These are phyloP conservation scores for Golubevia sp. DNA, from an alignment of 1,284 basidiomycete species.

Conservation along the genomic window DNA sequence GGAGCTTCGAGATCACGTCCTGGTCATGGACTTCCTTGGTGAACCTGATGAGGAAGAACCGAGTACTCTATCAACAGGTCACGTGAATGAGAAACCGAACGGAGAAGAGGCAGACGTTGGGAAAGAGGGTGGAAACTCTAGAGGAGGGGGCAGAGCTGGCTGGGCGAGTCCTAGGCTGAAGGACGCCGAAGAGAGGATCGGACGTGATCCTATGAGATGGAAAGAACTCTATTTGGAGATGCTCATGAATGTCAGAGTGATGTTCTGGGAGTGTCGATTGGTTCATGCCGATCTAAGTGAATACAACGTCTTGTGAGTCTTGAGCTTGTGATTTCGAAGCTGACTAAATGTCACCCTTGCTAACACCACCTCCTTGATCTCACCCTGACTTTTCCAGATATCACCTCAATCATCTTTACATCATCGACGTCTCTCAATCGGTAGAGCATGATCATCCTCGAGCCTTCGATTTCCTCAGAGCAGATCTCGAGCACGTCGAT, in stretches of 20 bases:
- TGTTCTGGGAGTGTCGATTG: constrained; percentile 51
- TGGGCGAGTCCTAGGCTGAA: constrained; percentile 51
- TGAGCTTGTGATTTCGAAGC: constrained; percentile 78
- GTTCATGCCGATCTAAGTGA: constrained; percentile 60
- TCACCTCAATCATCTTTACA: constrained; percentile 74
- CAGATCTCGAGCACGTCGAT: constrained; percentile 89
- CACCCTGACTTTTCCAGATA: constrained; percentile 58
- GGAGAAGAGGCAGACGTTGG: neutral
- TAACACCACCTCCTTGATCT: neutral
- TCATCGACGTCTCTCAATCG: constrained; percentile 98
- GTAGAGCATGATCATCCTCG: constrained; percentile 98
- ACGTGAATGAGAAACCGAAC: neutral
- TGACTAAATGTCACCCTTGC: constrained; percentile 85
- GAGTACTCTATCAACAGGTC: neutral
- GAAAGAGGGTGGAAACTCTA: no score
- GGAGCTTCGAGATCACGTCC: constrained; percentile 93
- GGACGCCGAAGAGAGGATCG: constrained; percentile 49
- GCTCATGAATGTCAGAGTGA: constrained; percentile 37
- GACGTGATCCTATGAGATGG: constrained; percentile 14
- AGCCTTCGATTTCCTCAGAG: constrained; percentile 70
- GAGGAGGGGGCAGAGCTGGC: constrained; percentile 10
- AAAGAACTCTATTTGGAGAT: constrained; percentile 44
- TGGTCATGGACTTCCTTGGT: constrained; percentile 94
- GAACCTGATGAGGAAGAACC: constrained; percentile 16
- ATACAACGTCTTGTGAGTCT: constrained; percentile 60